Evolutionary conservation across 73 alveolate species (phyloP).

Genomic region (Paramecium biaurelia): DNA sequence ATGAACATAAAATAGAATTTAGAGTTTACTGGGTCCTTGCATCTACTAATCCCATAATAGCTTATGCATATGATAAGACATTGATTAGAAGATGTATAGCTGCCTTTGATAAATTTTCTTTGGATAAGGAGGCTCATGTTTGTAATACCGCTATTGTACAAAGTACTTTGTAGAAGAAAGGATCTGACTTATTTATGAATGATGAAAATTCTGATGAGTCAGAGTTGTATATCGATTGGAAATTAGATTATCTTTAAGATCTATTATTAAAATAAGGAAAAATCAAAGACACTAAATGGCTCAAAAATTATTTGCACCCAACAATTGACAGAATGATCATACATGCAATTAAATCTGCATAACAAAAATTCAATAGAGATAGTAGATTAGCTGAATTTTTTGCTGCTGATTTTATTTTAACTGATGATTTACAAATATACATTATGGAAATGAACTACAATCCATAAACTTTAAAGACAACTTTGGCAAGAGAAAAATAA

Average conservation of each 20-base stretch:
- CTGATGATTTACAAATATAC: slow-evolving; percentile 39
- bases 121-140: slow-evolving; percentile 44
- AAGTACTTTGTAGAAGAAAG: not conserved
- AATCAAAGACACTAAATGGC: slow-evolving; percentile 52
- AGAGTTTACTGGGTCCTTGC: slow-evolving; percentile 56
- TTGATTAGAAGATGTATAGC: slow-evolving; percentile 50
- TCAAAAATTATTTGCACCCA: slow-evolving; percentile 42
- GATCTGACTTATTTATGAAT: not conserved
- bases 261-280: slow-evolving; percentile 14
- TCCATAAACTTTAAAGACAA: slow-evolving; percentile 42
- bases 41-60: slow-evolving; percentile 47
- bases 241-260: slow-evolving; percentile 45
- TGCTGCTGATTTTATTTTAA: slow-evolving; percentile 55
- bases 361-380: slow-evolving; percentile 23
- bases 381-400: slow-evolving; percentile 54
- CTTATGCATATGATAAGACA: slow-evolving; percentile 54
- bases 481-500: not conserved
- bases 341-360: slow-evolving; percentile 44
- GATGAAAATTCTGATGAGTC: slow-evolving; percentile 24
- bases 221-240: slow-evolving; percentile 53
- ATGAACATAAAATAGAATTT: slow-evolving; percentile 47
- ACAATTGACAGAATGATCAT: slow-evolving; percentile 44
- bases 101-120: slow-evolving; percentile 15
- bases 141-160: slow-evolving; percentile 58
- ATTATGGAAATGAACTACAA: slow-evolving; percentile 56